phyloP scores from a whole-genome alignment of 768 basidiomycete species.

The Crepidotus variabilis region DNA sequence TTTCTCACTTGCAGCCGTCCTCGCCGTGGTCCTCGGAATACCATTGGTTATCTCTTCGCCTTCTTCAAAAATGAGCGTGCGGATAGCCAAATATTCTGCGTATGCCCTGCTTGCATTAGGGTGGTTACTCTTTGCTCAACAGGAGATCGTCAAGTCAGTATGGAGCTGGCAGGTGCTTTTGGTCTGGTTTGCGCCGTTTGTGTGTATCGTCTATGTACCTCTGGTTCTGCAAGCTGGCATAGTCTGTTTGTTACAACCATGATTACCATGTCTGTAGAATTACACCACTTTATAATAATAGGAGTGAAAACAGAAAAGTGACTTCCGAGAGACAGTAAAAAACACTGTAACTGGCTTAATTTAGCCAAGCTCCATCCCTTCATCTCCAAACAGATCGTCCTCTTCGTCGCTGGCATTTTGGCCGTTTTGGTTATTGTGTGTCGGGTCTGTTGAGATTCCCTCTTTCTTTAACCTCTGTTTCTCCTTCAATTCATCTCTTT shows the following conservation, averaged over 20 bases:
- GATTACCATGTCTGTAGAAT: neutral
- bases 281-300: constrained; percentile 2
- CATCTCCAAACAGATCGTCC: constrained; percentile 41
- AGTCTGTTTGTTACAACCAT: constrained; percentile 29
- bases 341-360: neutral
- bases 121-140: constrained; percentile 48
- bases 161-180: constrained; percentile 79
- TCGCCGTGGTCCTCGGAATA: constrained; percentile 61
- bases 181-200: constrained; percentile 81
- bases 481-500: constrained; percentile 79
- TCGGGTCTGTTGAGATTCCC: constrained; percentile 43
- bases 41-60: constrained; percentile 53
- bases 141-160: constrained; percentile 47
- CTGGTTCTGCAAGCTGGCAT: constrained; percentile 69
- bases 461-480: constrained; percentile 69
- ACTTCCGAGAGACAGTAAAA: neutral
- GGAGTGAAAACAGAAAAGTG: neutral
- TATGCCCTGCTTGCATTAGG: constrained; percentile 53
- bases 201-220: constrained; percentile 76
- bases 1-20: constrained; percentile 79
- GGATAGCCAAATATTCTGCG: constrained; percentile 24
- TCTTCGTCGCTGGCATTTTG: constrained; percentile 27
- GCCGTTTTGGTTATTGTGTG: constrained; percentile 34
- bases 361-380: constrained; percentile 32
- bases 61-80: constrained; percentile 16